Evolutionary conservation across 768 basidiomycete species (phyloP).

Genomic region (Russula virescens): DNA sequence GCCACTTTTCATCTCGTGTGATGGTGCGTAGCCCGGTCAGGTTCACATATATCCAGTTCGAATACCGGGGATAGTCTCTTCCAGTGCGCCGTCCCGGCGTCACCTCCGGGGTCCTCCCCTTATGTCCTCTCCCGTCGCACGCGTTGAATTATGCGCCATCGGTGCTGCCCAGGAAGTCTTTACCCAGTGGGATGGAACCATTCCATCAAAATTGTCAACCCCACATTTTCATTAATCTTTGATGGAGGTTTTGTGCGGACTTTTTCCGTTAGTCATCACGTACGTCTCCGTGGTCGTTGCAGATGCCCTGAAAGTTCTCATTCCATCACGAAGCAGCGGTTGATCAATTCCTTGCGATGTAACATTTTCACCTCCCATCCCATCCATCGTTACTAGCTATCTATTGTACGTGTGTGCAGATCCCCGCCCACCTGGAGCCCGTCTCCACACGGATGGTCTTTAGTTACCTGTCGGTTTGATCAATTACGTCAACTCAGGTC

Average conservation of each 20-base stretch:
- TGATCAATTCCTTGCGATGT: constrained; percentile 84
- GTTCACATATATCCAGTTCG: neutral
- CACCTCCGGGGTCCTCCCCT: neutral
- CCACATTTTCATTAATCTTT: neutral
- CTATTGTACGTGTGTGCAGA: constrained; percentile 41
- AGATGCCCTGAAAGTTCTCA: constrained; percentile 85
- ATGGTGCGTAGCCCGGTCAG: neutral
- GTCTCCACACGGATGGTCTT: constrained; percentile 56
- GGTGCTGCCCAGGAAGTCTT: constrained; percentile 36
- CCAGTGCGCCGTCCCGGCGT: neutral
- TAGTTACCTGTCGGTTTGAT: constrained; percentile 57
- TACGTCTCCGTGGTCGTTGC: constrained; percentile 93
- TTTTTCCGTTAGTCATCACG: constrained; percentile 59
- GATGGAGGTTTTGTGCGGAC: neutral
- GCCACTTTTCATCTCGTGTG: neutral
- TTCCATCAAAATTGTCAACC: constrained; percentile 62
- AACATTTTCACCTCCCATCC: constrained; percentile 24
- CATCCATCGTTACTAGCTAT: neutral
- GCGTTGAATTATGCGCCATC: neutral
- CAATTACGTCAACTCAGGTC: neutral
- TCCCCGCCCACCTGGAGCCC: constrained; percentile 69
- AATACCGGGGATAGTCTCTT: neutral
- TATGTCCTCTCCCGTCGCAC: neutral
- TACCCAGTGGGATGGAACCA: constrained; percentile 66
- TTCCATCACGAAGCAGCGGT: constrained; percentile 80